Conservation (phyloP, 2,329 filamentous ascomycete species). For the Diplodia seriata region DNA sequence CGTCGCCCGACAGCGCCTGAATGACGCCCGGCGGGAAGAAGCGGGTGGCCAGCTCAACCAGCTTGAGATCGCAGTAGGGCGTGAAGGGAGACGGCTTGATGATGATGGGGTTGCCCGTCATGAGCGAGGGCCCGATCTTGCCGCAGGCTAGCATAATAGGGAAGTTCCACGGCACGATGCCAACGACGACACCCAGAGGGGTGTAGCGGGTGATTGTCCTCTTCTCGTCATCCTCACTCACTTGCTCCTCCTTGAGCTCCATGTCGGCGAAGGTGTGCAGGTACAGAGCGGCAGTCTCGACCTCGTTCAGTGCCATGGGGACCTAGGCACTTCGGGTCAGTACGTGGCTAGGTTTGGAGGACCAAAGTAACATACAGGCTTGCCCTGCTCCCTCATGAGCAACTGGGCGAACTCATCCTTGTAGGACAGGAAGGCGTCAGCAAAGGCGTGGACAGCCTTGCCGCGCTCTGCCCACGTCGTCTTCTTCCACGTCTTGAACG, state of each 20-base stretch:
- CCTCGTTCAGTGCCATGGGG: conserved; percentile 36
- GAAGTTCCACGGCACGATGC: conserved; percentile 56
- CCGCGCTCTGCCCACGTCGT: conserved; percentile 38
- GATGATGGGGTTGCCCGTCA: conserved; percentile 64
- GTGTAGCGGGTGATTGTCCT: conserved; percentile 55
- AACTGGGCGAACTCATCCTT: conserved; percentile 38
- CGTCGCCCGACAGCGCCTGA: conserved; percentile 65
- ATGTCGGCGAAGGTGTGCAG: conserved; percentile 46
- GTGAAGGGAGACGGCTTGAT: conserved; percentile 65
- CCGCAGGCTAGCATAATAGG: conserved; percentile 58
- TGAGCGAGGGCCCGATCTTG: conserved; percentile 64
- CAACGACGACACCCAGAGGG: conserved; percentile 52
- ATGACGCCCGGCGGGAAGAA: conserved; percentile 69
- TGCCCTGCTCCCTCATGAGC: conserved; percentile 40
- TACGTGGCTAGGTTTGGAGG: too few relatives aligned
- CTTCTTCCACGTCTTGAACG: conserved; percentile 53
- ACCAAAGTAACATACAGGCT: conserved; percentile 32
- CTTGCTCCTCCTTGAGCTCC: conserved; percentile 49
- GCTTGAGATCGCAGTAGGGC: conserved; percentile 64
- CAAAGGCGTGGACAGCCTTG: conserved; percentile 36
- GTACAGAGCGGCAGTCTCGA: conserved; percentile 36
- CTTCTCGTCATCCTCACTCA: conserved; percentile 56
- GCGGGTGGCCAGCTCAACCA: conserved; percentile 57
- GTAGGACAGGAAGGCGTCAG: conserved; percentile 35
- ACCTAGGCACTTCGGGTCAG: conserved; percentile 26